A percentile compares a stretch with the other conserved stretches of the same genome.
Conservation (phyloP, 768 basidiomycete species). For the Naganishia randhawae region DNA sequence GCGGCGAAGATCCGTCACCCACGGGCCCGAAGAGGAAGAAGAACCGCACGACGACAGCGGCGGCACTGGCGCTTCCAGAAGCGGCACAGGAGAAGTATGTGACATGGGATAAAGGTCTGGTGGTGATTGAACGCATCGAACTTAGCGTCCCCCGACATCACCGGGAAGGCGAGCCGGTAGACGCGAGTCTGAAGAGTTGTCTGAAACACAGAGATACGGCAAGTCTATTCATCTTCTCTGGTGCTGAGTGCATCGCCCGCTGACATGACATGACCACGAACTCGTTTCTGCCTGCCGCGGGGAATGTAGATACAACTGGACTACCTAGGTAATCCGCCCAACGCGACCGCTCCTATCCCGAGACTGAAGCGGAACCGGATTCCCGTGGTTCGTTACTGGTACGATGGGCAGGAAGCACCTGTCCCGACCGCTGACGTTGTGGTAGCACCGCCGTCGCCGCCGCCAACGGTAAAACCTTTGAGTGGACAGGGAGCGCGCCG, state of each 20-base stretch:
- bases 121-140: conserved; percentile 32
- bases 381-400: conserved; percentile 21
- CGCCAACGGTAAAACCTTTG: no score
- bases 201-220: conserved; percentile 20
- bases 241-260: not conserved
- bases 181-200: conserved; percentile 30
- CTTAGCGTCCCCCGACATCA: conserved; percentile 7
- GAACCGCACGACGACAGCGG: conserved; percentile 18
- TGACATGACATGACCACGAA: no score
- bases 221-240: not conserved
- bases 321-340: conserved; percentile 42
- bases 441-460: no score
- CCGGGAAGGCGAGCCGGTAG: not conserved
- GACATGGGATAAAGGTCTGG: conserved; percentile 48
- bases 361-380: conserved; percentile 17
- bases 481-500: not conserved
- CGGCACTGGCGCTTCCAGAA: no score
- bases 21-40: conserved; percentile 23
- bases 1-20: not conserved
- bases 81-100: conserved; percentile 34
- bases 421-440: not conserved
- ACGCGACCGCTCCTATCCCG: conserved; percentile 22
- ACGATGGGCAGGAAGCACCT: conserved; percentile 24
- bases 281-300: no score
- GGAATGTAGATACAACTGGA: conserved; percentile 43